Percentiles rank a stretch among this genome's conserved stretches.
These are phyloP conservation scores for Colletotrichum sp. DNA, from an alignment of 2,329 filamentous ascomycete species.

Conservation along the genomic window DNA sequence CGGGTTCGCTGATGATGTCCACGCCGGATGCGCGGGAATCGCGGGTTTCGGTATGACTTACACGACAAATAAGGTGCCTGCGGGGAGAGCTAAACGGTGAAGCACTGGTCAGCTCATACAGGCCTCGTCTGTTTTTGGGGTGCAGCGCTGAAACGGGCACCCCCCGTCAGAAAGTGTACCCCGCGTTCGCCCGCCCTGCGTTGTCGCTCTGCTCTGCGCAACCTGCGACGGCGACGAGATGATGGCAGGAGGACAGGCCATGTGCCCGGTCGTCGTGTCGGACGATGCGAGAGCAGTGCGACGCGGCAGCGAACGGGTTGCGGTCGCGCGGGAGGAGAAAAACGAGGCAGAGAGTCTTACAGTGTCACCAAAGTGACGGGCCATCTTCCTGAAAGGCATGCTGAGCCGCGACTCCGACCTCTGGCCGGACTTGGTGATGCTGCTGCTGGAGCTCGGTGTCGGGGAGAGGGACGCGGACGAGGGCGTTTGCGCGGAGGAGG, in stretches of 20 bases:
- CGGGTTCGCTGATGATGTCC: not conserved
- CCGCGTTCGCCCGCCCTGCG: not conserved
- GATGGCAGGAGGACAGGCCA: not conserved
- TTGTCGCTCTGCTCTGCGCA: not conserved
- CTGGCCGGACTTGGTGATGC: constrained; percentile 7
- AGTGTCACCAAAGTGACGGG: constrained; percentile 52
- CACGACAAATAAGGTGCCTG: constrained; percentile 49
- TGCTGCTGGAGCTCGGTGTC: not conserved
- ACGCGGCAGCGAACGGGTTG: not conserved
- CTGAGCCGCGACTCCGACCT: constrained; percentile 21
- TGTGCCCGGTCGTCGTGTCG: not conserved
- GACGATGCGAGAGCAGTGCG: not conserved
- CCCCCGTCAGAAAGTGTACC: not conserved
- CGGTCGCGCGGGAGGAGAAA: not conserved
- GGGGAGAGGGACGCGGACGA: not conserved
- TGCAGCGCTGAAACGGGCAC: constrained; percentile 3
- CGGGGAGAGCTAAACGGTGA: constrained; percentile 33
- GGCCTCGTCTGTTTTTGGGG: not conserved
- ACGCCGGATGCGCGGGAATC: not conserved
- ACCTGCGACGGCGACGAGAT: not conserved
- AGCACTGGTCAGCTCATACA: constrained; percentile 19
- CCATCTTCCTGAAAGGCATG: constrained; percentile 41
- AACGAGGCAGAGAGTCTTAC: constrained; percentile 34
- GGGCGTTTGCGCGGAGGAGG: not conserved
- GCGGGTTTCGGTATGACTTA: constrained; percentile 34